phyloP scores from a whole-genome alignment of 2,329 filamentous ascomycete species.

The Parascedosporium putredinis region DNA sequence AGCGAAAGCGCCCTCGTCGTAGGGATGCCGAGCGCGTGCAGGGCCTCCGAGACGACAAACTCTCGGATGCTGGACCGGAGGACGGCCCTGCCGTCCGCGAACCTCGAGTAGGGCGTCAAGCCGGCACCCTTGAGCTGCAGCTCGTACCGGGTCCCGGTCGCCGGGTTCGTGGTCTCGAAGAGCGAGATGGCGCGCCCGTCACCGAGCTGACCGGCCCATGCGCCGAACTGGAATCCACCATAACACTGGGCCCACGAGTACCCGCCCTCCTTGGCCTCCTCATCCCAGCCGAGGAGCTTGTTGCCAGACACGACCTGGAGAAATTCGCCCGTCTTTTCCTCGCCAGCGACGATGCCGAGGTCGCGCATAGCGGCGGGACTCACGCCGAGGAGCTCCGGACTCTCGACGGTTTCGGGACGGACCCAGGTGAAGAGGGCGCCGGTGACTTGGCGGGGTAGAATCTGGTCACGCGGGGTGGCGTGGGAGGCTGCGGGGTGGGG shows the following conservation, averaged over 20 bases:
- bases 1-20: constrained; percentile 79
- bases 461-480: constrained; percentile 62
- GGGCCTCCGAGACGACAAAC: constrained; percentile 81
- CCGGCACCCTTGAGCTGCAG: constrained; percentile 92
- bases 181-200: constrained; percentile 91
- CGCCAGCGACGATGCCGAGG: constrained; percentile 61
- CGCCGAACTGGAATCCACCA: constrained; percentile 70
- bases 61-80: constrained; percentile 87
- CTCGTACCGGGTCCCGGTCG: constrained; percentile 67
- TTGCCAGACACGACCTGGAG: constrained; percentile 71
- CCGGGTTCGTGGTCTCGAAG: constrained; percentile 75
- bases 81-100: constrained; percentile 92
- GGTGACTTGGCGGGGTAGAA: constrained; percentile 74
- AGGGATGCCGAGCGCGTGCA: constrained; percentile 78
- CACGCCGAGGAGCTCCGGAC: constrained; percentile 71
- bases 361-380: constrained; percentile 71
- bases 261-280: constrained; percentile 53
- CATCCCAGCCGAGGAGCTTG: constrained; percentile 68
- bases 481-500: constrained; percentile 77
- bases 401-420: constrained; percentile 60
- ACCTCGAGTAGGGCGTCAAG: constrained; percentile 86
- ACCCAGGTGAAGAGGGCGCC: constrained; percentile 86
- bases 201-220: constrained; percentile 92
- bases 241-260: constrained; percentile 99
- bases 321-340: constrained; percentile 65